Evolutionary conservation across 306 rosid species (phyloP), one percentile per base, ranked within the genome.

Genomic region (Fagus crenata): DNA sequence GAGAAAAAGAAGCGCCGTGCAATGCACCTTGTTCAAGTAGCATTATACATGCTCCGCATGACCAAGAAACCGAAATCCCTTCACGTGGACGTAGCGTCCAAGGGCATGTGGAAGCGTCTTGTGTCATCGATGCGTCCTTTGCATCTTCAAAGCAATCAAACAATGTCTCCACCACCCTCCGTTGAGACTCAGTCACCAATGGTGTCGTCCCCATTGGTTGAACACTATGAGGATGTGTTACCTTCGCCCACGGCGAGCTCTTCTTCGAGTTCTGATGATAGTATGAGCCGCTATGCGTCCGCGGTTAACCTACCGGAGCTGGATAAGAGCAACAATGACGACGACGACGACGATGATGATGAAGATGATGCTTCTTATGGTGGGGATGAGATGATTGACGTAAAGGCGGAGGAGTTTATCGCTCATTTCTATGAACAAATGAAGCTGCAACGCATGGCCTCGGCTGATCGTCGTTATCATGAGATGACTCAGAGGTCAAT

Each of bases 391-490:
- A 85, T 67, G 86, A 90, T 93, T 49, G 97, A 93, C 76, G 79
- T 65, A 4, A 93, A 86, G 75, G 98, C 96, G 0, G 97, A 93
- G 2, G 89, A 86, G 72, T 91, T 90, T 75, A 93, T 93, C 17
- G 89, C 94, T 41, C 86, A 82, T 14, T 92, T 93, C 78, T 93
- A 93, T 13, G 3, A 81, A 14, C 86, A 93, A 60, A 93, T 93
- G 81, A 86, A 32, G 81, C 77, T 88, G 81, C 97, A 94, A 64
- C 88, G 83, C 13, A 3, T 67, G 78, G 31, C 85, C 43, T 74
- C 75, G 12, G 42, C 33, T 2, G 77, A 88, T 69, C 76, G 49
- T 41, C 46, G 33, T 64, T 81, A 83, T 69, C n/a, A 49, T 0
- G 85, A 79, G 81, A 80, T 77, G 68, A 84, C 59, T n/a, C 14